A percentile compares a stretch with the other conserved stretches of the same genome.
Conservation (phyloP, 345 rosid genomes). For the Pelargonium nanum region DNA sequence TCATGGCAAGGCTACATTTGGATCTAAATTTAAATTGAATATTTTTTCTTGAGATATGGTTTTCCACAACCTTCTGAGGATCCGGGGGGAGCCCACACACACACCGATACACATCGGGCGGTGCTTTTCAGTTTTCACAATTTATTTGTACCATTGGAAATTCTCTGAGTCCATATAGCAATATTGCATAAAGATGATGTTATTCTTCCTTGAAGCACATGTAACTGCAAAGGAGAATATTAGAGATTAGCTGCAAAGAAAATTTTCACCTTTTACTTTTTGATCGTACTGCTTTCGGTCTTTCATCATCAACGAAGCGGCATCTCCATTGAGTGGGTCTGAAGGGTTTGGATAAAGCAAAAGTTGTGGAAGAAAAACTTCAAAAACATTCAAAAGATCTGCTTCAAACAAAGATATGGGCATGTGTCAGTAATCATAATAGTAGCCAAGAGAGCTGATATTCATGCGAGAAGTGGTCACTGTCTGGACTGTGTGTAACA, state of each 20-base stretch:
- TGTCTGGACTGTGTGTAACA: too few relatives aligned
- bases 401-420: slow-evolving; percentile 16
- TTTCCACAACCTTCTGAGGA: too few relatives aligned
- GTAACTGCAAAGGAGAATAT: neutral
- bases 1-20: too few relatives aligned
- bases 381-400: slow-evolving; percentile 67
- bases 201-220: too few relatives aligned
- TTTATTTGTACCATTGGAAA: too few relatives aligned
- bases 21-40: too few relatives aligned
- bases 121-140: too few relatives aligned
- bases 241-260: neutral
- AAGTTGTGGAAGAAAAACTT: slow-evolving; percentile 62
- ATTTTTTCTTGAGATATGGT: too few relatives aligned
- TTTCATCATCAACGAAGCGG: slow-evolving; percentile 65
- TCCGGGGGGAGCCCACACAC: too few relatives aligned
- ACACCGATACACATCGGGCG: too few relatives aligned
- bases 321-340: slow-evolving; percentile 63
- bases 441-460: slow-evolving; percentile 2
- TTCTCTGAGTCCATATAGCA: neutral
- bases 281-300: slow-evolving; percentile 50
- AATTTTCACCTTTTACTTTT: slow-evolving; percentile 50
- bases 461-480: too few relatives aligned
- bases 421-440: neutral
- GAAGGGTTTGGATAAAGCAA: slow-evolving; percentile 64
- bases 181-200: neutral